Conservation (phyloP, 495 filamentous ascomycete genomes). For the Penicillium crystallinum region DNA sequence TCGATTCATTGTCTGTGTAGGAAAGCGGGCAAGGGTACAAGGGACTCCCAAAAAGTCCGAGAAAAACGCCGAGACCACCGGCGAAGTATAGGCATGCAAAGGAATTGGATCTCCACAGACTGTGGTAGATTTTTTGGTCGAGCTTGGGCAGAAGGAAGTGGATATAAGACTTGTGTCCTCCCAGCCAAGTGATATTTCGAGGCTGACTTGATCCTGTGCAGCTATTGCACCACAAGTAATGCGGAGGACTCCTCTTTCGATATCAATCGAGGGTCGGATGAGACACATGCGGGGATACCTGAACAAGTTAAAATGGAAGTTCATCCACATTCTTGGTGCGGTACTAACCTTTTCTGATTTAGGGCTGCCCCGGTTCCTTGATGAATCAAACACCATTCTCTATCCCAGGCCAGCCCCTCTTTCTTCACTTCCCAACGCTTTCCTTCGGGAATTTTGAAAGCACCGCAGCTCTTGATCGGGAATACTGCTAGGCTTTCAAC, state of each 20-base stretch:
- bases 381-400: slow-evolving; percentile 91
- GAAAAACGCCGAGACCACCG: slow-evolving; percentile 66
- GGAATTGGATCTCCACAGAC: slow-evolving; percentile 77
- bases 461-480: slow-evolving; percentile 86
- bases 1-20: slow-evolving; percentile 54
- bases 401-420: slow-evolving; percentile 84
- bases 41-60: slow-evolving; percentile 65
- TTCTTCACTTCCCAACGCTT: slow-evolving; percentile 65
- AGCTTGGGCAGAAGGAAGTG: slow-evolving; percentile 29
- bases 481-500: slow-evolving; percentile 64
- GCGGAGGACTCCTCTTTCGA: slow-evolving; percentile 52
- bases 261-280: slow-evolving; percentile 64
- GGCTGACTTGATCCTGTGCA: slow-evolving; percentile 17
- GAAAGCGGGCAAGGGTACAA: slow-evolving; percentile 76
- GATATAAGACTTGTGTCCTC: slow-evolving; percentile 50
- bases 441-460: slow-evolving; percentile 61
- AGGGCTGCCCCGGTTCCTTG: slow-evolving; percentile 71
- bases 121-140: slow-evolving; percentile 42
- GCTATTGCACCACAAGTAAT: slow-evolving; percentile 31
- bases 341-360: slow-evolving; percentile 59
- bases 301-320: background rate
- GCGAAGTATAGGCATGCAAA: slow-evolving; percentile 61
- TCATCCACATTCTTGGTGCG: background rate
- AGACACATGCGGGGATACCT: slow-evolving; percentile 76
- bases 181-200: slow-evolving; percentile 58